Conservation (phyloP, 352 stramenopile genomes). For the Pythium grandisporangium region DNA sequence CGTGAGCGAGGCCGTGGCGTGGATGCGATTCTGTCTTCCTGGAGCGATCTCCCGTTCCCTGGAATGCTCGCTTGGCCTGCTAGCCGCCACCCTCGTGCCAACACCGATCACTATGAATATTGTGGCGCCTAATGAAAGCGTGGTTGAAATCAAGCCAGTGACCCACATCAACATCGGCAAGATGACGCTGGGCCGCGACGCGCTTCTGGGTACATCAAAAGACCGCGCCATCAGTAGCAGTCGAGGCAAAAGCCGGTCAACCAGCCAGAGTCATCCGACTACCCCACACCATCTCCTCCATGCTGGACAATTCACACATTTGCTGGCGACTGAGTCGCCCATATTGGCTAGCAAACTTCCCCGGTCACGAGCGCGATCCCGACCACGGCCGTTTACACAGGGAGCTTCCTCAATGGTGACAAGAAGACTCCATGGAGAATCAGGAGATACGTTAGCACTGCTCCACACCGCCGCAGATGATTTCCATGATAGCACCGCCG, state of each 20-base stretch:
- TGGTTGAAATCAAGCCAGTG: background rate
- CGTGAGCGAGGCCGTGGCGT: constrained; percentile 91
- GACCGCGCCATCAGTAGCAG: too few relatives aligned
- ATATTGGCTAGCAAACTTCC: too few relatives aligned
- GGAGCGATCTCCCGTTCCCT: constrained; percentile 78
- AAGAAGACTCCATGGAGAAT: too few relatives aligned
- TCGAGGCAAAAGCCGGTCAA: constrained; percentile 9
- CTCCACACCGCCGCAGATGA: too few relatives aligned
- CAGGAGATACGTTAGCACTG: too few relatives aligned
- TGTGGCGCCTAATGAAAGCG: too few relatives aligned
- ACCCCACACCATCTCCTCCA: constrained; percentile 1
- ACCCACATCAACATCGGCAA: constrained; percentile 54
- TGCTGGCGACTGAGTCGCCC: constrained; percentile 5
- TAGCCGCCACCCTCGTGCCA: too few relatives aligned
- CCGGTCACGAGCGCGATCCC: too few relatives aligned
- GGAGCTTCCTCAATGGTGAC: too few relatives aligned
- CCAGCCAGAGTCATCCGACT: constrained; percentile 4
- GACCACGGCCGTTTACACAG: constrained; percentile 11
- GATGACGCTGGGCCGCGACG: constrained; percentile 42
- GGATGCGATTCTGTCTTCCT: constrained; percentile 92
- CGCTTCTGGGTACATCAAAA: constrained; percentile 53
- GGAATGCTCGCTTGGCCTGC: too few relatives aligned
- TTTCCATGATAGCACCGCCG: constrained; percentile 6
- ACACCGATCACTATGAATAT: too few relatives aligned
- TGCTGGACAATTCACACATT: constrained; percentile 1